A percentile compares a stretch with the other conserved stretches of the same genome.
phyloP scores from a whole-genome alignment of 2,329 filamentous ascomycete species.

The Alternaria postmessia region DNA sequence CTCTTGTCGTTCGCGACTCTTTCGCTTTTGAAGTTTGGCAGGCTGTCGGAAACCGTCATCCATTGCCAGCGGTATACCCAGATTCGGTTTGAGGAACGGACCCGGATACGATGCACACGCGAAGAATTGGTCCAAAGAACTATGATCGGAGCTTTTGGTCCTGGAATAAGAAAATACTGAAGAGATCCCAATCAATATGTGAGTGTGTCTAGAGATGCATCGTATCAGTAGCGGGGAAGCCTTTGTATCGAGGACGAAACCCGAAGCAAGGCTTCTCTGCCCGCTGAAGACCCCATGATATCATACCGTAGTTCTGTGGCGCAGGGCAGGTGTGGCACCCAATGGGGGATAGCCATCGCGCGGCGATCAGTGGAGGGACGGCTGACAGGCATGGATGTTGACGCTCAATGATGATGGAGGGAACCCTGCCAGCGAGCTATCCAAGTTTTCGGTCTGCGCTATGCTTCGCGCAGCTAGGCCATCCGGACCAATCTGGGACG shows the following conservation, averaged over 20 bases:
- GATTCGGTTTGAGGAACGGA: not conserved
- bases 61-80: conserved; percentile 18
- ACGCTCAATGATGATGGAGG: conserved; percentile 33
- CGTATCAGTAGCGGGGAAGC: conserved; percentile 4
- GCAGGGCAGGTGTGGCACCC: conserved; percentile 31
- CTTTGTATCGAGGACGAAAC: conserved; percentile 13
- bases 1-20: conserved; percentile 42
- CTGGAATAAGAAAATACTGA: not conserved
- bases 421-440: conserved; percentile 8
- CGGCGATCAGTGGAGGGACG: conserved; percentile 25
- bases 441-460: conserved; percentile 15
- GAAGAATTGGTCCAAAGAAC: not conserved
- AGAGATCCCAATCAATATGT: not conserved
- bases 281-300: conserved; percentile 31
- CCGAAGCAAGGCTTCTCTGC: conserved; percentile 19
- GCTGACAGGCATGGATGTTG: conserved; percentile 30
- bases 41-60: conserved; percentile 33
- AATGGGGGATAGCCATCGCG: conserved; percentile 17
- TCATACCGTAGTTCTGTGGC: conserved; percentile 35
- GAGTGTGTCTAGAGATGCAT: conserved; percentile 6
- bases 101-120: not conserved
- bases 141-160: not conserved
- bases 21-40: conserved; percentile 45
- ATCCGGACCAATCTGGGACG: not conserved
- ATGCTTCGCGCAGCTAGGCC: conserved; percentile 2